Percentiles rank a stretch among this genome's conserved stretches.
Evolutionary conservation across 2,329 filamentous ascomycete genomes (phyloP).

Genomic region (Cryphonectria parasitica): DNA sequence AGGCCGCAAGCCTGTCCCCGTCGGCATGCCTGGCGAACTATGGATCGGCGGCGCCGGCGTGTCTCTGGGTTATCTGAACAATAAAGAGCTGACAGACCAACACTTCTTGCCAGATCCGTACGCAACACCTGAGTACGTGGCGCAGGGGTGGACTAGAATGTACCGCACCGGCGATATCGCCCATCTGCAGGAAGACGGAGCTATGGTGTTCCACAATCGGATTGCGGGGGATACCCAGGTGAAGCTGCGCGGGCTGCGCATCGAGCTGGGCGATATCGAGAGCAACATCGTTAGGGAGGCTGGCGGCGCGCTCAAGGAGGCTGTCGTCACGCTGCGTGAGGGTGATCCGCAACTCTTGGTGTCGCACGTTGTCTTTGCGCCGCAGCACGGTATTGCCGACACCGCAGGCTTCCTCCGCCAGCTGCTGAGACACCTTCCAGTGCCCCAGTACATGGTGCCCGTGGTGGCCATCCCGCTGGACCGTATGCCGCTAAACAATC

Average conservation of each 20-base stretch:
- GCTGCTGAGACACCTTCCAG: constrained; percentile 28
- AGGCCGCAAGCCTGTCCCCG: constrained; percentile 36
- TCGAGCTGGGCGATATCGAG: constrained; percentile 42
- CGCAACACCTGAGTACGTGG: background rate
- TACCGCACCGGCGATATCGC: constrained; percentile 48
- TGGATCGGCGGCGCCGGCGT: constrained; percentile 46
- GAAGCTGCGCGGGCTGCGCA: constrained; percentile 42
- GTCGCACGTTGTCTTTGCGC: background rate
- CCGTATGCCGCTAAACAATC: constrained; percentile 37
- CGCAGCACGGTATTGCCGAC: background rate
- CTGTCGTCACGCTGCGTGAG: background rate
- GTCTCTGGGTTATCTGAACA: constrained; percentile 43
- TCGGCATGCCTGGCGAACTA: constrained; percentile 45
- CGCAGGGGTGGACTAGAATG: constrained; percentile 30
- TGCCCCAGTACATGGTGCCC: constrained; percentile 44
- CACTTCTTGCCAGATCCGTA: constrained; percentile 22
- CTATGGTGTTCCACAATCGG: constrained; percentile 42
- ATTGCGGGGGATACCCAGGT: constrained; percentile 47
- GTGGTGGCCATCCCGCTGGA: constrained; percentile 35
- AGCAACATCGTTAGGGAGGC: background rate
- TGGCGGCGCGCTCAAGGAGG: background rate
- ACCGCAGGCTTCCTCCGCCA: constrained; percentile 1
- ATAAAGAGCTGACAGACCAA: constrained; percentile 30
- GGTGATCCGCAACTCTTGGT: background rate
- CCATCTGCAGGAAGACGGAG: constrained; percentile 39